Evolutionary conservation across 176 grass and related monocot genomes (phyloP).

Genomic region (Pharus latifolius): DNA sequence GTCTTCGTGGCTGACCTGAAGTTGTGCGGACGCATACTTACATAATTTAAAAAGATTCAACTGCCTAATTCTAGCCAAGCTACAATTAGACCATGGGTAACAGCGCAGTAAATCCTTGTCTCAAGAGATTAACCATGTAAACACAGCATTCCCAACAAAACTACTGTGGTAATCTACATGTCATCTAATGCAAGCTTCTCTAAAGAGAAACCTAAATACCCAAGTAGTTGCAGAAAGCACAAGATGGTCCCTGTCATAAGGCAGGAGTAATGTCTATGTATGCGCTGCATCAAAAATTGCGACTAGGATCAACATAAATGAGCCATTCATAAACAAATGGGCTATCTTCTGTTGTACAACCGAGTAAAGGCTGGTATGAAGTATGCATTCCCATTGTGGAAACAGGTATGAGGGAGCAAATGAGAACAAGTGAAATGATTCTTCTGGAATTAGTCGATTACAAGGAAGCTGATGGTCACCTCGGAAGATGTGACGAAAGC

Average conservation of each 20-base stretch:
- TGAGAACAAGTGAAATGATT: background rate
- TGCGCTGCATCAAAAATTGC: background rate
- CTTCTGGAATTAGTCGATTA: background rate
- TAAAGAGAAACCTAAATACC: background rate
- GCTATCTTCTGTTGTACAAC: background rate
- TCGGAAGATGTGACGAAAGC: constrained; percentile 91
- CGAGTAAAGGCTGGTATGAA: background rate
- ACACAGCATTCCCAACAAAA: background rate
- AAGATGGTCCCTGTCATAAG: background rate
- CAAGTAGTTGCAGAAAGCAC: background rate
- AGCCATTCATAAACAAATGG: background rate
- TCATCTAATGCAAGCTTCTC: background rate
- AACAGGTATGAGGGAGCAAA: background rate
- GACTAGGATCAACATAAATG: constrained; percentile 1
- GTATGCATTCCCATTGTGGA: background rate
- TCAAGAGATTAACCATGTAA: background rate
- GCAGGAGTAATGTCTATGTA: background rate
- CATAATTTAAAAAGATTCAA: background rate
- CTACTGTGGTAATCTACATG: background rate
- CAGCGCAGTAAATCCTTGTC: background rate
- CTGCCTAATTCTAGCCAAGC: background rate
- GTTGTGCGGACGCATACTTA: background rate
- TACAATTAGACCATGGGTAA: background rate
- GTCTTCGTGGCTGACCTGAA: constrained; percentile 77
- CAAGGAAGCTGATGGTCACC: constrained; percentile 25